Evolutionary conservation across 176 grass and related monocot genomes (phyloP), one percentile per base, ranked within the genome.

Genomic region (Dactylis glomerata): DNA sequence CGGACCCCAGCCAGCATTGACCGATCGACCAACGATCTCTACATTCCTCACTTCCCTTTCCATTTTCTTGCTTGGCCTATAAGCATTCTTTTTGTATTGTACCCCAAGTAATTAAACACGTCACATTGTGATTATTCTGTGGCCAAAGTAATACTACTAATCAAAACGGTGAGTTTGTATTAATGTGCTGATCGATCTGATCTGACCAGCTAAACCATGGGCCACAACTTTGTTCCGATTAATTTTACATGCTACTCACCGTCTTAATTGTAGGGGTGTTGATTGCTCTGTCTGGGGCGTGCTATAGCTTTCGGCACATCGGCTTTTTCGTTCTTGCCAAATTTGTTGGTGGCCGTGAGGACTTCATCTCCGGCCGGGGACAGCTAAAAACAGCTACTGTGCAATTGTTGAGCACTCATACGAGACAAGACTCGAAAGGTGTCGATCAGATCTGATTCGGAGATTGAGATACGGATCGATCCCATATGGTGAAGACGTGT

Each of bases 291-390:
- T 2, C 19, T 52, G 30, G 17, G 0, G 62, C 20, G 17, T 40
- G 41, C 23, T 73, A 73, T 73, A 73, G 70, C 83, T 86, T 90
- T 90, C 52, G 51, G 61, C 70, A 62, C 59, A 67, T 62, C 23
- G 47, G 36, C 49, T 4, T 32, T 51, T 44, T 73, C 7, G 16
- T 58, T 47, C 68, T 24, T 45, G 9, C 36, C 58, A 9, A 14
- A 62, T 30, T 61, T 63, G 33, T 42, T 26, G 0, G 4, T 8
- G 51, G 28, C 9, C 1, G 12, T 45, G 7, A 11, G 31, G n/a
- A n/a, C 15, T 58, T 52, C 30, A 41, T 81, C 28, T 22, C 14
- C 20, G 10, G 34, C 14, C 20, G 10, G 34, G 63, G 71, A 11
- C 44, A 50, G 71, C 71, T 31, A 7, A 46, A 65, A 33, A 1